These are phyloP conservation scores for Cryptosporidium bovis DNA, from an alignment of 169 alveolate species.

Conservation along the genomic window DNA sequence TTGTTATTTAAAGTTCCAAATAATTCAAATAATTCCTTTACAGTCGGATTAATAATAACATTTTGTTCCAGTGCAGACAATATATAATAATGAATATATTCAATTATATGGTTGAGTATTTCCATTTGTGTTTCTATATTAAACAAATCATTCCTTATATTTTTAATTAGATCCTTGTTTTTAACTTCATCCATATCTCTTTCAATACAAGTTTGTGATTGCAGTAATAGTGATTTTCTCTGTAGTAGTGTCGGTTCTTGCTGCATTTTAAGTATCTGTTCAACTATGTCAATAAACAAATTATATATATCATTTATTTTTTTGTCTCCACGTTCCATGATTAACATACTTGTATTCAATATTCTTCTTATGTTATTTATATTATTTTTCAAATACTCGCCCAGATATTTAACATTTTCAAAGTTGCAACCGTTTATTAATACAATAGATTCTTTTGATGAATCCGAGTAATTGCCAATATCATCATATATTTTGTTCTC, in stretches of 20 bases:
- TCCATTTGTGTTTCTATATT: slow-evolving; percentile 48
- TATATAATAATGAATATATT: slow-evolving; percentile 37
- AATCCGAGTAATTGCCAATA: no score
- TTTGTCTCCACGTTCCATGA: neutral
- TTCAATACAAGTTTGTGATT: slow-evolving; percentile 54
- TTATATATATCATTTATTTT: slow-evolving; percentile 24
- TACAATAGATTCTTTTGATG: neutral
- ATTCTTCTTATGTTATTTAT: slow-evolving; percentile 4
- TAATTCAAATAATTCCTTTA: slow-evolving; percentile 16
- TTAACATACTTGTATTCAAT: slow-evolving; percentile 11
- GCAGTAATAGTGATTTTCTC: slow-evolving; percentile 42
- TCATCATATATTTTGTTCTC: neutral
- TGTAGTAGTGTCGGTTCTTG: slow-evolving; percentile 59
- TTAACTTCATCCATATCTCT: slow-evolving; percentile 53
- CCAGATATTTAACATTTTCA: neutral
- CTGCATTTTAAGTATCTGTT: slow-evolving; percentile 31
- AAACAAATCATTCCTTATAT: slow-evolving; percentile 27
- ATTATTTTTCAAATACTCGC: slow-evolving; percentile 1
- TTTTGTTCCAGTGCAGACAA: slow-evolving; percentile 59
- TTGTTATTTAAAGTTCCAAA: slow-evolving; percentile 1
- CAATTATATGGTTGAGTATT: slow-evolving; percentile 23
- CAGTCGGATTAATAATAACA: slow-evolving; percentile 32
- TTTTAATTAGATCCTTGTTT: slow-evolving; percentile 30
- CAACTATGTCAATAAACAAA: slow-evolving; percentile 16
- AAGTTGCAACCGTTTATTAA: neutral